phyloP scores from a whole-genome alignment of 2,329 filamentous ascomycete species.

The Fusarium chaquense region DNA sequence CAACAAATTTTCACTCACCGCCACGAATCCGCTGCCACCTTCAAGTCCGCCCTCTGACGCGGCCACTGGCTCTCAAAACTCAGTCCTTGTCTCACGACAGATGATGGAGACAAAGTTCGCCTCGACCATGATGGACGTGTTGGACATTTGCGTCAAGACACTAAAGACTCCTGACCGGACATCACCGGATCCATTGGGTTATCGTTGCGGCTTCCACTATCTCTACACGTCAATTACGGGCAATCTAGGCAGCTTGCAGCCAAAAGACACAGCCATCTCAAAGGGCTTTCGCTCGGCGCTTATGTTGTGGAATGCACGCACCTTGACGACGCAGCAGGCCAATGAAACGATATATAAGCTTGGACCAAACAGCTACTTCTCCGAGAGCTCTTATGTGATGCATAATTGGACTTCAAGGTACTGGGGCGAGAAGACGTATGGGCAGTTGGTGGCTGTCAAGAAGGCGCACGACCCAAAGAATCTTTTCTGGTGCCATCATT shows the following conservation, averaged over 20 bases:
- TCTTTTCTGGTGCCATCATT: constrained; percentile 18
- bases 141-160: neutral
- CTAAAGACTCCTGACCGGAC: constrained; percentile 4
- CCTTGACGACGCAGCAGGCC: neutral
- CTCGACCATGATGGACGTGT: constrained; percentile 12
- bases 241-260: neutral
- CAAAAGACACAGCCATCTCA: constrained; percentile 1
- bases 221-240: constrained; percentile 4
- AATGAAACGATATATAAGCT: constrained; percentile 12
- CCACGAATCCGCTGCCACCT: neutral
- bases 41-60: neutral
- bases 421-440: neutral
- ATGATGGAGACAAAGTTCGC: constrained; percentile 1
- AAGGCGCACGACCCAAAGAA: constrained; percentile 1
- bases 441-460: constrained; percentile 9
- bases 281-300: constrained; percentile 3
- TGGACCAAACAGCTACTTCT: constrained; percentile 5
- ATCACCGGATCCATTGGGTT: neutral
- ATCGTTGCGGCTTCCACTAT: constrained; percentile 13
- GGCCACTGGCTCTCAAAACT: constrained; percentile 11
- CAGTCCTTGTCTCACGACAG: constrained; percentile 7
- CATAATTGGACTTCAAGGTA: constrained; percentile 12
- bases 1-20: neutral
- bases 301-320: constrained; percentile 10
- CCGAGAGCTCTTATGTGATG: constrained; percentile 17